phyloP scores from a whole-genome alignment of 2,329 filamentous ascomycete species.

The Cryoendolithus antarcticus region DNA sequence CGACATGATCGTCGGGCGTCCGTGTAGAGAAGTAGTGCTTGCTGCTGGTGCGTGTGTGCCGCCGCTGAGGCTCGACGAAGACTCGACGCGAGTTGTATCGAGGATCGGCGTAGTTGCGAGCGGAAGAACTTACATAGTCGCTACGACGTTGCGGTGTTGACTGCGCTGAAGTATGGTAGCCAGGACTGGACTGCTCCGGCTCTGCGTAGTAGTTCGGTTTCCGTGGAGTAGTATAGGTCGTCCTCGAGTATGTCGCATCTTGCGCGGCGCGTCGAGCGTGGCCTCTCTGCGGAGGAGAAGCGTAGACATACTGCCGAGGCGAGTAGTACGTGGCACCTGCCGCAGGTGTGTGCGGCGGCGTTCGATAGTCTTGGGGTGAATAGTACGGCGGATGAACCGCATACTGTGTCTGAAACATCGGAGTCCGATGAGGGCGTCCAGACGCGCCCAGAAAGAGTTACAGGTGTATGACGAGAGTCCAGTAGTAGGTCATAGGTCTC shows the following conservation, averaged over 20 bases:
- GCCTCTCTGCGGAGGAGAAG: conserved; percentile 33
- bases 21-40: conserved; percentile 39
- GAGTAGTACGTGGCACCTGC: conserved; percentile 39
- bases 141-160: conserved; percentile 43
- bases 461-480: neutral
- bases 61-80: conserved; percentile 8
- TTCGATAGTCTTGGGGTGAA: conserved; percentile 36
- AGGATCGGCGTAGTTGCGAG: conserved; percentile 29
- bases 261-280: conserved; percentile 47
- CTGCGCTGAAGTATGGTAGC: conserved; percentile 32
- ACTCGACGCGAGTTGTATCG: conserved; percentile 18
- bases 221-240: conserved; percentile 20
- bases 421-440: conserved; percentile 22
- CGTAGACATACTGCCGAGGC: conserved; percentile 37
- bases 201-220: conserved; percentile 11
- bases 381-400: conserved; percentile 35
- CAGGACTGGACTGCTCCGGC: conserved; percentile 32
- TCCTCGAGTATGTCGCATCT: conserved; percentile 32
- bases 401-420: conserved; percentile 24
- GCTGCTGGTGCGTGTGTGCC: conserved; percentile 24
- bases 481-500: neutral
- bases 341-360: conserved; percentile 37
- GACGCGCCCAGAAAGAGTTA: conserved; percentile 16
- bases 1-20: conserved; percentile 44
- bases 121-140: conserved; percentile 56